A percentile compares a stretch with the other conserved stretches of the same genome.
Conservation (phyloP, 164 flowering plant genomes). For the Umbellularia californica region DNA sequence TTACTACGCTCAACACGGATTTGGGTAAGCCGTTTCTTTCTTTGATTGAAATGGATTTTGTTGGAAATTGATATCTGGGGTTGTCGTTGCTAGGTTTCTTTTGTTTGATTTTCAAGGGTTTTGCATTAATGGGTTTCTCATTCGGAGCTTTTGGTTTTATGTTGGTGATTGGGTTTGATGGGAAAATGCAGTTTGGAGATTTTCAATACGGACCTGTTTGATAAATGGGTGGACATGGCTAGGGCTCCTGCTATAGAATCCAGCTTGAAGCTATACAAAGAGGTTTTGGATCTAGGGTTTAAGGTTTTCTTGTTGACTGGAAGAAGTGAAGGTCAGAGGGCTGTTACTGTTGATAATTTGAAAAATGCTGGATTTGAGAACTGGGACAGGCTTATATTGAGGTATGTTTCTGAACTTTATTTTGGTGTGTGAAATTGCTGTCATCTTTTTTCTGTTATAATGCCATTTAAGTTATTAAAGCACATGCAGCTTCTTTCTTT, state of each 20-base stretch:
- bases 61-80: neutral
- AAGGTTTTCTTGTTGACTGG: slow-evolving; percentile 85
- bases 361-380: slow-evolving; percentile 57
- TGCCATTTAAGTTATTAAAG: neutral
- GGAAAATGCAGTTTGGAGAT: slow-evolving; percentile 54
- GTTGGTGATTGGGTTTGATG: neutral
- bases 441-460: neutral
- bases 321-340: slow-evolving; percentile 64
- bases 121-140: neutral
- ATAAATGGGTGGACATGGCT: slow-evolving; percentile 77
- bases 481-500: neutral
- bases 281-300: slow-evolving; percentile 56
- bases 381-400: slow-evolving; percentile 85
- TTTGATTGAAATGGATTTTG: slow-evolving; percentile 3
- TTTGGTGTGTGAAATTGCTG: neutral
- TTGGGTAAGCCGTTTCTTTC: slow-evolving; percentile 41
- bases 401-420: slow-evolving; percentile 35
- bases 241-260: slow-evolving; percentile 60
- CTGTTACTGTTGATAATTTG: slow-evolving; percentile 64
- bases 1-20: slow-evolving; percentile 67
- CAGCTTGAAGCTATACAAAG: slow-evolving; percentile 73
- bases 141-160: neutral
- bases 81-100: neutral
- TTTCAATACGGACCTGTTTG: slow-evolving; percentile 57
- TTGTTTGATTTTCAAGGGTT: neutral